phyloP scores from a whole-genome alignment of 768 basidiomycete species.

The Imleria badia region DNA sequence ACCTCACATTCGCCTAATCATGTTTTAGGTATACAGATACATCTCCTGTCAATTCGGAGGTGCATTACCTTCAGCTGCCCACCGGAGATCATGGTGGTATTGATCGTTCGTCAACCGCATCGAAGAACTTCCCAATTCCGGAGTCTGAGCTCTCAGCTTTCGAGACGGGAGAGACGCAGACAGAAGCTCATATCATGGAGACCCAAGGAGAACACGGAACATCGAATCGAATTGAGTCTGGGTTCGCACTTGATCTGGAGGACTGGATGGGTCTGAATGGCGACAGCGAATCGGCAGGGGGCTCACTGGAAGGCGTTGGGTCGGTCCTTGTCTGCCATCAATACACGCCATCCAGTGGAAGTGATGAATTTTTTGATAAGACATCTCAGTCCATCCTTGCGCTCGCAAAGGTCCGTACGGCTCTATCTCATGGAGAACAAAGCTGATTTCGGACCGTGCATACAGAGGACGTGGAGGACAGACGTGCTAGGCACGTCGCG shows the following conservation, averaged over 20 bases:
- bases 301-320: background rate
- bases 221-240: background rate
- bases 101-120: background rate
- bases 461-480: background rate
- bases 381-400: background rate
- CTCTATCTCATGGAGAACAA: background rate
- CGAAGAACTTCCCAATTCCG: background rate
- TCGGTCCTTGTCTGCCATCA: background rate
- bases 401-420: conserved; percentile 5
- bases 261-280: background rate
- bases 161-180: no score
- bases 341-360: background rate
- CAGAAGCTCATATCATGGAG: background rate
- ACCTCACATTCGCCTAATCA: background rate
- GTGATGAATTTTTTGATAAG: background rate
- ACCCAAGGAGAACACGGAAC: background rate
- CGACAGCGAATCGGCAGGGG: background rate
- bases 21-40: background rate
- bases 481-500: background rate
- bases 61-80: background rate
- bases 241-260: background rate
- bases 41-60: background rate
- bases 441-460: background rate
- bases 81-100: background rate
- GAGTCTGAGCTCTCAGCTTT: no score